phyloP scores from a whole-genome alignment of 1,284 basidiomycete genomes.

The Rhodotorula sp. region DNA sequence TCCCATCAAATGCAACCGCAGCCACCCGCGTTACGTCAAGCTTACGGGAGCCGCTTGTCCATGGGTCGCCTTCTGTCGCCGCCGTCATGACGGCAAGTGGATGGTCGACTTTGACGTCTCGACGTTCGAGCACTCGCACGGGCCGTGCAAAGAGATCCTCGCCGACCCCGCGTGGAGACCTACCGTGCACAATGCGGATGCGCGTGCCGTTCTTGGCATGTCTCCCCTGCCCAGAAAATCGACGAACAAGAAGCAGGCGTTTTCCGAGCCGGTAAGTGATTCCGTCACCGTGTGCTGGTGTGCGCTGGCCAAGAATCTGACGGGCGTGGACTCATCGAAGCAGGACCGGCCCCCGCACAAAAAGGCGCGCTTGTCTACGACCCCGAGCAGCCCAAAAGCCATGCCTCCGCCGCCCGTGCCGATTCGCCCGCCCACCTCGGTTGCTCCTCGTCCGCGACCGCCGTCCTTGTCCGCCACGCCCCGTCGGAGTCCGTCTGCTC shows the following conservation, averaged over 20 bases:
- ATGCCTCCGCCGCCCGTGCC: too few relatives aligned
- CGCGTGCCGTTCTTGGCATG: neutral
- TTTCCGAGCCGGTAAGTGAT: too few relatives aligned
- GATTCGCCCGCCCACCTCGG: too few relatives aligned
- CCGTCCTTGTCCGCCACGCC: too few relatives aligned
- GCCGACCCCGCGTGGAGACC: conserved; percentile 2
- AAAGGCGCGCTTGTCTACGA: neutral
- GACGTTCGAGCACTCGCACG: neutral
- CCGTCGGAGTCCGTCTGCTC: too few relatives aligned
- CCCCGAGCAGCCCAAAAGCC: too few relatives aligned
- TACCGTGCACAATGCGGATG: neutral
- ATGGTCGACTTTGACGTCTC: neutral
- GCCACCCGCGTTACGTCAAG: neutral
- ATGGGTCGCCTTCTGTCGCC: neutral
- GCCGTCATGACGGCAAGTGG: neutral
- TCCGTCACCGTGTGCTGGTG: neutral
- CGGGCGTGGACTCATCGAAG: neutral
- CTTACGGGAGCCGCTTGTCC: neutral
- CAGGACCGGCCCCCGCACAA: neutral
- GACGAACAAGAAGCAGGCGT: neutral
- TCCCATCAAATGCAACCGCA: neutral
- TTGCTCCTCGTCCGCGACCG: too few relatives aligned
- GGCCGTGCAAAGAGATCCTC: neutral
- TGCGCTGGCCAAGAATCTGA: neutral
- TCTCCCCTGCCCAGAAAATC: neutral